Conservation (phyloP, 1,139 yeast species). For the Taiozyma sp. region DNA sequence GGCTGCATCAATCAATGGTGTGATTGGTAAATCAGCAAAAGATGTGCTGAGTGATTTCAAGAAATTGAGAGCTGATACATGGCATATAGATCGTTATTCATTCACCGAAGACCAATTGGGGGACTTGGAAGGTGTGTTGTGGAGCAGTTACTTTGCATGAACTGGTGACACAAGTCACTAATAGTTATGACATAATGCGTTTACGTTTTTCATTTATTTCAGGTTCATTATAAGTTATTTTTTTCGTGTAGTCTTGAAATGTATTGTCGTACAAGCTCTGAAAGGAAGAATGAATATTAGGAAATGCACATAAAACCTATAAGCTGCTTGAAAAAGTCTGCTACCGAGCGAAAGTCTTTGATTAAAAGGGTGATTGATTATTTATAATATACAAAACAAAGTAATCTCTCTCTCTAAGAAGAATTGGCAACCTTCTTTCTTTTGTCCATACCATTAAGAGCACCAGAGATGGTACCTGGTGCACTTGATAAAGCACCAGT, state of each 20-base stretch:
- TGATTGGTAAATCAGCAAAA: conserved; percentile 83
- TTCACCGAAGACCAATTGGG: conserved; percentile 80
- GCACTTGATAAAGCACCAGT: conserved; percentile 27
- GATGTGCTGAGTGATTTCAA: conserved; percentile 78
- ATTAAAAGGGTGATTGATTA: background rate
- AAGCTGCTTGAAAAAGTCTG: no score
- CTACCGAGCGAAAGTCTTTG: background rate
- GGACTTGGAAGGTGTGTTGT: conserved; percentile 89
- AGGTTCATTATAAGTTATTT: background rate
- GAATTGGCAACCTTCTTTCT: conserved; percentile 21
- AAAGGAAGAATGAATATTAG: no score
- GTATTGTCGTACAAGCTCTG: no score
- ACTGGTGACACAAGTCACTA: background rate
- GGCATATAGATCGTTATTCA: conserved; percentile 83
- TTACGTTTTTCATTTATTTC: background rate
- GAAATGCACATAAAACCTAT: no score
- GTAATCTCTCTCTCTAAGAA: conserved; percentile 4
- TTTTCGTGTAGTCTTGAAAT: background rate
- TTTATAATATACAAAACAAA: background rate
- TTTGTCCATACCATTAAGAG: conserved; percentile 29
- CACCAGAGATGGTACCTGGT: conserved; percentile 29
- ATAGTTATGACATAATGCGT: background rate
- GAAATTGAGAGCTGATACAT: conserved; percentile 90
- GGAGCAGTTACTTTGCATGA: conserved; percentile 86
- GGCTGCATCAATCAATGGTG: conserved; percentile 63